Evolutionary conservation across 805 yeast species (phyloP).

Genomic region (Ogataea methylovora): DNA sequence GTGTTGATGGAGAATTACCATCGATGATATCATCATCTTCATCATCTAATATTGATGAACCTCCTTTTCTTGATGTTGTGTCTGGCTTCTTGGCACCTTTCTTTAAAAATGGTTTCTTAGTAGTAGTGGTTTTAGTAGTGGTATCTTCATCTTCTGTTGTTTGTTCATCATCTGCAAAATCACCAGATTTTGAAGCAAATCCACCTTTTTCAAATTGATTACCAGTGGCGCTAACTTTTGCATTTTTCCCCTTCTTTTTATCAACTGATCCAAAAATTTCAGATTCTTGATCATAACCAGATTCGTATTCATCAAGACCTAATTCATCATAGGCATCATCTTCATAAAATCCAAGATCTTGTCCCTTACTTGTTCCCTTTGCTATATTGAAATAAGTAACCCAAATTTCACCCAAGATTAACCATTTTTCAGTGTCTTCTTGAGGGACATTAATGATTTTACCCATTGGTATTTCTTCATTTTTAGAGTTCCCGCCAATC

Average conservation of each 20-base stretch:
- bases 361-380: conserved; percentile 6
- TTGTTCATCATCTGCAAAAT: conserved; percentile 3
- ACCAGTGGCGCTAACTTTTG: background rate
- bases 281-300: conserved; percentile 4
- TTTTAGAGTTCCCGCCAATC: conserved; percentile 39
- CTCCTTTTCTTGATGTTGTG: background rate
- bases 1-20: background rate
- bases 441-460: conserved; percentile 30
- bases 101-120: background rate
- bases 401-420: conserved; percentile 47
- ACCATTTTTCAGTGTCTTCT: conserved; percentile 24
- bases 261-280: background rate
- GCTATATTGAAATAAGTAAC: conserved; percentile 30
- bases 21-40: background rate
- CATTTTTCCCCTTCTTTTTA: background rate
- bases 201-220: conserved; percentile 13
- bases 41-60: background rate
- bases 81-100: background rate
- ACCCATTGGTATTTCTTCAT: conserved; percentile 36
- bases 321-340: conserved; percentile 25
- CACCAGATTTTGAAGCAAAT: conserved; percentile 14
- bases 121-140: background rate
- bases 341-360: conserved; percentile 21
- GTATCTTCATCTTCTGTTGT: background rate
- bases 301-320: conserved; percentile 16